phyloP scores from a whole-genome alignment of 2,329 filamentous ascomycete species.

The Ascochyta lentis region DNA sequence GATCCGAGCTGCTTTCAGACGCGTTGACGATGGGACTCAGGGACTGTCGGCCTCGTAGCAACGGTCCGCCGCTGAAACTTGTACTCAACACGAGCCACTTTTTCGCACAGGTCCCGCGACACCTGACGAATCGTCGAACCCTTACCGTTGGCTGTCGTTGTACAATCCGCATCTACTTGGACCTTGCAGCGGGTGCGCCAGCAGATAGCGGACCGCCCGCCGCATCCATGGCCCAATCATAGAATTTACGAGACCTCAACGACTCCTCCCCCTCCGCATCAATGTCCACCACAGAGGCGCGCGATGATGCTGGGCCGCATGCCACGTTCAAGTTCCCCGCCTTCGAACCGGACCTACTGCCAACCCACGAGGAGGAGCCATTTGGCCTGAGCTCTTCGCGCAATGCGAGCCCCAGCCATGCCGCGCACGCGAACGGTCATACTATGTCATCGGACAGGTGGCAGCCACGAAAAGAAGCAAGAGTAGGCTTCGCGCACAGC shows the following conservation, averaged over 20 bases:
- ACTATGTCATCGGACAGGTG: constrained; percentile 61
- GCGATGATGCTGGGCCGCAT: constrained; percentile 40
- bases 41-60: constrained; percentile 19
- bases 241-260: constrained; percentile 21
- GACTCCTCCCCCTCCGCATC: constrained; percentile 25
- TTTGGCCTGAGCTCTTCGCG: constrained; percentile 44
- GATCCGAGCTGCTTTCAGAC: constrained; percentile 33
- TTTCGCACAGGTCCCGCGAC: constrained; percentile 10
- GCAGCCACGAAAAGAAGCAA: constrained; percentile 65
- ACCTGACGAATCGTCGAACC: constrained; percentile 1
- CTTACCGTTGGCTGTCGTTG: constrained; percentile 1
- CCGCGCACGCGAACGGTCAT: constrained; percentile 33
- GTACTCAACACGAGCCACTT: constrained; percentile 20
- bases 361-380: constrained; percentile 47
- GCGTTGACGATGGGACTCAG: constrained; percentile 21
- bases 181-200: constrained; percentile 8
- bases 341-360: constrained; percentile 52
- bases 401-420: constrained; percentile 38
- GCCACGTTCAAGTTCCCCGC: constrained; percentile 55
- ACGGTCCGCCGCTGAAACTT: constrained; percentile 27
- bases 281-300: constrained; percentile 40
- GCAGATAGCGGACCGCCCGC: constrained; percentile 12
- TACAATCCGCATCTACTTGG: not conserved
- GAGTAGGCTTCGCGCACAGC: constrained; percentile 53
- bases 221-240: constrained; percentile 43